Evolutionary conservation across 2,329 filamentous ascomycete species (phyloP), one percentile per base, ranked within the genome.

Genomic region (Aspergillus calidoustus): DNA sequence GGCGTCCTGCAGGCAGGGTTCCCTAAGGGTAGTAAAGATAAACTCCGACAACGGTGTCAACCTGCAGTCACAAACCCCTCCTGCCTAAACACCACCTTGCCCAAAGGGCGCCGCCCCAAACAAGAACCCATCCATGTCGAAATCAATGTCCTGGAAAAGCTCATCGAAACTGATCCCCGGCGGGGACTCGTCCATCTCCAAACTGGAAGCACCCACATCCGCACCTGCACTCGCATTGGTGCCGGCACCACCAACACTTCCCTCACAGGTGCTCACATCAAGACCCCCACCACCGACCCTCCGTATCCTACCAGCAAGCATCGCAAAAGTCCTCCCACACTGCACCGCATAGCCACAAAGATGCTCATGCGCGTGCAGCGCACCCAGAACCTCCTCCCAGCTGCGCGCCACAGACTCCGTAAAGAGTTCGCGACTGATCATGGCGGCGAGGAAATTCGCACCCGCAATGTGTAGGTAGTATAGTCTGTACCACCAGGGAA

Each of bases 361-460:
- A 25, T 15, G 9, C 4, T 15, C 46, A 48, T 48, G 46, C 8
- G 46, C 46, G 9, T 22, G 46, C 7, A 48, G 19, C 9, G 61
- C 62, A 11, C 61, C 56, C 50, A 72, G 53, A 19, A 68, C 62
- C 38, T 34, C 62, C 19, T 63, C 31, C 72, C 71, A 74, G 1
- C 70, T 71, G 57, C 64, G 60, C 22, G 67, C 57, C 11, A 72
- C 66, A 11, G 66, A 66, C n/a, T 65, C 56, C 0, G 64, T 72
- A 49, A 67, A 73, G n/a, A 73, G 57, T 3, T 72, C 69, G 3
- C 66, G 47, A 28, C 22, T 23, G 28, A 71, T 63, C 72, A 73
- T 68, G 41, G 65, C 63, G 22, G 65, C 66, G 8, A 68, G 50
- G 41, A 68, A 65, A 23, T 58, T 65, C 11, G 54, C 59, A 1